phyloP scores from a whole-genome alignment of 2,329 filamentous ascomycete species.

The Xylariales sp. region DNA sequence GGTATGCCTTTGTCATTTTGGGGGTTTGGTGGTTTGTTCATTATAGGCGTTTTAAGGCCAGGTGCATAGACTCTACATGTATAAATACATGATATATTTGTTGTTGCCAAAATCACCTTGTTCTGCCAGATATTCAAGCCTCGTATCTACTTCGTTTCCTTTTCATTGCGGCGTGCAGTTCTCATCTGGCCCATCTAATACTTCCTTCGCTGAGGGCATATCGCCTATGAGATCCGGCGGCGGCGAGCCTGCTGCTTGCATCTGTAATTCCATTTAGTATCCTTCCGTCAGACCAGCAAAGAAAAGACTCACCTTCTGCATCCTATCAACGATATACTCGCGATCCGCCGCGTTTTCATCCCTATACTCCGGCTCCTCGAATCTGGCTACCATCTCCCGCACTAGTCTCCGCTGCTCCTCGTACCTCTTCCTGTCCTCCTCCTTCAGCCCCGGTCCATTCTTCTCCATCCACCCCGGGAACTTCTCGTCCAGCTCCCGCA shows the following conservation, averaged over 20 bases:
- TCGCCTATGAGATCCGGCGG: constrained; percentile 89
- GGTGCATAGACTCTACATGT: constrained; percentile 13
- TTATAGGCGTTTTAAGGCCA: constrained; percentile 10
- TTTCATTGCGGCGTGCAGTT: constrained; percentile 57
- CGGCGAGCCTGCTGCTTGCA: constrained; percentile 92
- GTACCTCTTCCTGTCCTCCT: constrained; percentile 75
- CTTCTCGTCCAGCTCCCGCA: constrained; percentile 94
- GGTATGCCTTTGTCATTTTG: constrained; percentile 17
- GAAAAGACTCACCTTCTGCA: constrained; percentile 75
- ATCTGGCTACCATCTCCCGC: constrained; percentile 80
- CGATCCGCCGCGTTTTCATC: constrained; percentile 78
- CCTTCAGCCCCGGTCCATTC: constrained; percentile 60
- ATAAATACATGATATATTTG: constrained; percentile 14
- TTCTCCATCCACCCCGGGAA: constrained; percentile 85
- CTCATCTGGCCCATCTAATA: constrained; percentile 56
- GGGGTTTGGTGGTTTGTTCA: constrained; percentile 14
- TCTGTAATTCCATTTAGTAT: too few relatives aligned
- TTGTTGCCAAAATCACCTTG: constrained; percentile 12
- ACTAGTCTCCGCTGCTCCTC: constrained; percentile 76
- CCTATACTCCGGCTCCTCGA: constrained; percentile 75
- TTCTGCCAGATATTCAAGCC: constrained; percentile 20
- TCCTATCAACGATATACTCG: constrained; percentile 92
- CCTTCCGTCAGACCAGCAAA: too few relatives aligned
- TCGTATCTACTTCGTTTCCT: not conserved
- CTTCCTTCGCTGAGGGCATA: constrained; percentile 77